Evolutionary conservation across 176 grass and related monocot genomes (phyloP).

Genomic region (Urochloa ruziziensis): DNA sequence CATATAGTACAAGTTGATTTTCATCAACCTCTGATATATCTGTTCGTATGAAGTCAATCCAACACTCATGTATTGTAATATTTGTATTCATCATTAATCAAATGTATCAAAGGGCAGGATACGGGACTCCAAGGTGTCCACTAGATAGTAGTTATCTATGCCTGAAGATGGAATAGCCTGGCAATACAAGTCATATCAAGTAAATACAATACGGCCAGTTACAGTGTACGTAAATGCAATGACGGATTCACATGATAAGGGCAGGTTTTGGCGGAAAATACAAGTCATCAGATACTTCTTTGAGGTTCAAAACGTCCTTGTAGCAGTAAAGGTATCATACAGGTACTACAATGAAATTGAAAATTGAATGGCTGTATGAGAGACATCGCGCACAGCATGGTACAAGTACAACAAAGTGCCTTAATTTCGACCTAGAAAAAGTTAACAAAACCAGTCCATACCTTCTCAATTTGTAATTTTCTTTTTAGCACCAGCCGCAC

Average conservation of each 20-base stretch:
- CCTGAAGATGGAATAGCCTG: constrained; percentile 71
- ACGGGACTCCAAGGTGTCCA: constrained; percentile 80
- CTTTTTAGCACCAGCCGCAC: constrained; percentile 59
- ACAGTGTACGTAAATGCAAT: background rate
- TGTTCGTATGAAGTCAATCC: constrained; percentile 40
- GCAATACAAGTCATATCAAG: constrained; percentile 25
- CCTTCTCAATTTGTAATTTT: constrained; percentile 71
- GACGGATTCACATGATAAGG: background rate
- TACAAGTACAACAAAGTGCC: background rate
- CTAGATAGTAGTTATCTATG: constrained; percentile 65
- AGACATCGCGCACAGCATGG: background rate
- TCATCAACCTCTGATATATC: constrained; percentile 72
- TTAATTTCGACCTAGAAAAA: background rate
- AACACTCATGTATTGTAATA: constrained; percentile 13
- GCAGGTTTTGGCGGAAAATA: background rate
- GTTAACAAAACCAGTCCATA: constrained; percentile 16
- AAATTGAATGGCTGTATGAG: background rate
- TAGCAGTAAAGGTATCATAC: background rate
- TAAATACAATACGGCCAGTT: background rate
- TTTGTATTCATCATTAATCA: constrained; percentile 6
- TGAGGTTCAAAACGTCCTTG: background rate
- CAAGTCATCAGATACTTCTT: background rate
- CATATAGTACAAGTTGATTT: constrained; percentile 82
- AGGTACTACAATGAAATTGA: background rate
- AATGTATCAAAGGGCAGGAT: constrained; percentile 50